Percentiles rank a stretch among this genome's conserved stretches.
These are phyloP conservation scores for Linaria vulgaris DNA, from an alignment of 257 asterid species.

Conservation along the genomic window DNA sequence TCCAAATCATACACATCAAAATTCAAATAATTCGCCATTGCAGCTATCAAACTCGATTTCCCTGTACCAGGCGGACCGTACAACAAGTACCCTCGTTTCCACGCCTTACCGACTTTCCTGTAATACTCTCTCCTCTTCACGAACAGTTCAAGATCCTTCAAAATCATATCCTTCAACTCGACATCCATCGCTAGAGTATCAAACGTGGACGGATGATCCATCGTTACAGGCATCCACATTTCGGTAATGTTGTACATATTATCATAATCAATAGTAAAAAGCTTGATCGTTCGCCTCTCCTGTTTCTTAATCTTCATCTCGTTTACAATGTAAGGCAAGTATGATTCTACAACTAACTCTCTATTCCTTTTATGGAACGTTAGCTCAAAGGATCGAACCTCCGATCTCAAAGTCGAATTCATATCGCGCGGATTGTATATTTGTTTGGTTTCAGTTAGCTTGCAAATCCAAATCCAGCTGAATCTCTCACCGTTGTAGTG, in stretches of 20 bases:
- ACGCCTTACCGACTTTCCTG: slow-evolving; percentile 61
- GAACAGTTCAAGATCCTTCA: slow-evolving; percentile 53
- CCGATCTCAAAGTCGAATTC: slow-evolving; percentile 39
- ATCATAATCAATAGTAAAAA: slow-evolving; percentile 46
- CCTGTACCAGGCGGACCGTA: slow-evolving; percentile 86
- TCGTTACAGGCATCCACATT: slow-evolving; percentile 41
- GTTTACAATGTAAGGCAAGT: slow-evolving; percentile 39
- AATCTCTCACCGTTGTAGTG: slow-evolving; percentile 36
- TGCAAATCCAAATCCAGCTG: slow-evolving; percentile 55
- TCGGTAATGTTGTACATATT: slow-evolving; percentile 31
- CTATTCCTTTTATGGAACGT: slow-evolving; percentile 49
- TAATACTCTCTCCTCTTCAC: slow-evolving; percentile 54
- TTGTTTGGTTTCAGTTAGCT: slow-evolving; percentile 9
- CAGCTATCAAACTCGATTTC: slow-evolving; percentile 75
- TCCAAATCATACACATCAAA: slow-evolving; percentile 72
- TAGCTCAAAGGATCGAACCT: slow-evolving; percentile 50
- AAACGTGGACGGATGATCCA: slow-evolving; percentile 60
- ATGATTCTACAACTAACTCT: slow-evolving; percentile 38
- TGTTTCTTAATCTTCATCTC: slow-evolving; percentile 36
- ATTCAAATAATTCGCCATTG: slow-evolving; percentile 68
- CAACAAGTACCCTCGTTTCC: slow-evolving; percentile 76
- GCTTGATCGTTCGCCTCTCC: slow-evolving; percentile 46
- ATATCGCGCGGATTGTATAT: slow-evolving; percentile 42
- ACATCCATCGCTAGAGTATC: slow-evolving; percentile 67
- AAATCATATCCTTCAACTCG: slow-evolving; percentile 39